phyloP scores from a whole-genome alignment of 2,329 filamentous ascomycete species.

The Xylogone sp. region DNA sequence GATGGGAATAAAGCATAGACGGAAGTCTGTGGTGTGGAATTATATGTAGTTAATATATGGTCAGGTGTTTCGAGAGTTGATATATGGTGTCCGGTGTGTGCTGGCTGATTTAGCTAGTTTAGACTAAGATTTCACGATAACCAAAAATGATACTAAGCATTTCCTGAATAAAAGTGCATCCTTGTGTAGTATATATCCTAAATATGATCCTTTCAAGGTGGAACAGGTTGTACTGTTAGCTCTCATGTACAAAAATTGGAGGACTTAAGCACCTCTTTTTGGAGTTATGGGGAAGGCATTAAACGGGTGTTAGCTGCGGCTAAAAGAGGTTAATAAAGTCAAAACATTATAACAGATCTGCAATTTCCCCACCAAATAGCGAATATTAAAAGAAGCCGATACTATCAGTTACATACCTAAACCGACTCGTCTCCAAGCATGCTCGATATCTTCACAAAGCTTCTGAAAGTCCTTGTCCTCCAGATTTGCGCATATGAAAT shows the following conservation, averaged over 20 bases:
- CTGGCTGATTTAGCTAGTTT: background rate
- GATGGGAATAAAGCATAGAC: constrained; percentile 33
- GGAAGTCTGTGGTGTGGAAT: background rate
- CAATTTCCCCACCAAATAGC: background rate
- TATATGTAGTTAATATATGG: background rate
- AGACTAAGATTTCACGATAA: no score
- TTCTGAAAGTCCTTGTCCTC: constrained; percentile 44
- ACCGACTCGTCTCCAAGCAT: constrained; percentile 44
- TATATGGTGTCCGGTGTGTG: background rate
- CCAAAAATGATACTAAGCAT: no score
- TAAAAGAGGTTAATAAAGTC: background rate
- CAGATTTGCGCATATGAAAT: constrained; percentile 46
- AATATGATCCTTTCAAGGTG: no score
- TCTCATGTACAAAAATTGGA: no score
- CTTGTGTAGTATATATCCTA: no score
- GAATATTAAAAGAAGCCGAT: background rate
- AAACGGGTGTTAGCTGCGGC: background rate
- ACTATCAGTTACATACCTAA: constrained; percentile 29
- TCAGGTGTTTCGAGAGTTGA: background rate
- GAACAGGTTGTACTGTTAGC: no score
- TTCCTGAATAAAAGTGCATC: no score
- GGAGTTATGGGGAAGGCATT: background rate
- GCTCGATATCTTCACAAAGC: constrained; percentile 46
- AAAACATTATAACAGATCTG: background rate
- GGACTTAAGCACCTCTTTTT: no score